phyloP scores from a whole-genome alignment of 2,329 filamentous ascomycete genomes.

The Hypoxylon sp. region DNA sequence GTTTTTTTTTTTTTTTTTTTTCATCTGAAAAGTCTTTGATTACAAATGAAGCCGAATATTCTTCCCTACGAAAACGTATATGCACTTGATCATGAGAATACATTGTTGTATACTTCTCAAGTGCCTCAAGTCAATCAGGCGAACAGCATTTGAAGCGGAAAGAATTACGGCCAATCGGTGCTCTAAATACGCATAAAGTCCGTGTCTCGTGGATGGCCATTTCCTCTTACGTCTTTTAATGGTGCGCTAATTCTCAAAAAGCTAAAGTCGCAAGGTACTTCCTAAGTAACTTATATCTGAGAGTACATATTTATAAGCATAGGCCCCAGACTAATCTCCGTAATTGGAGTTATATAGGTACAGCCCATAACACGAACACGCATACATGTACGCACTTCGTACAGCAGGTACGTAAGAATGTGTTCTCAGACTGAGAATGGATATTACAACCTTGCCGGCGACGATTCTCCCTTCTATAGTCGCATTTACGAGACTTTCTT shows the following conservation, averaged over 20 bases:
- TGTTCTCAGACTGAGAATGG: slow-evolving; percentile 35
- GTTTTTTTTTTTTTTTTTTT: slow-evolving; percentile 2
- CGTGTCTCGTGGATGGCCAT: slow-evolving; percentile 13
- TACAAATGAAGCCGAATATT: not conserved
- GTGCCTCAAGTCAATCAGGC: not conserved
- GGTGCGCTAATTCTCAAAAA: slow-evolving; percentile 2
- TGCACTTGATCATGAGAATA: not conserved
- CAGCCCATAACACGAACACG: slow-evolving; percentile 9
- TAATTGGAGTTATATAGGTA: slow-evolving; percentile 25
- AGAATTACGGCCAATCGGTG: slow-evolving; percentile 27
- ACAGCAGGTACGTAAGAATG: slow-evolving; percentile 36
- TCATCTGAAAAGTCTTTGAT: not conserved
- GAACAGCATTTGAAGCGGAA: not conserved
- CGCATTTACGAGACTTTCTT: slow-evolving; percentile 41
- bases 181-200: slow-evolving; percentile 26
- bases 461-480: slow-evolving; percentile 42
- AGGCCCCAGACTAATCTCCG: not conserved
- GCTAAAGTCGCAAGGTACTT: slow-evolving; percentile 4
- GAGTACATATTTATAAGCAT: slow-evolving; percentile 15
- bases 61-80: not conserved
- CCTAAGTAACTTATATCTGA: slow-evolving; percentile 24
- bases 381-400: slow-evolving; percentile 20
- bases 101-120: not conserved
- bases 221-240: slow-evolving; percentile 15
- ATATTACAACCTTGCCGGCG: slow-evolving; percentile 29